Evolutionary conservation across 805 yeast species (phyloP), one percentile per base, ranked within the genome.

Genomic region (Saturnispora halmiae): DNA sequence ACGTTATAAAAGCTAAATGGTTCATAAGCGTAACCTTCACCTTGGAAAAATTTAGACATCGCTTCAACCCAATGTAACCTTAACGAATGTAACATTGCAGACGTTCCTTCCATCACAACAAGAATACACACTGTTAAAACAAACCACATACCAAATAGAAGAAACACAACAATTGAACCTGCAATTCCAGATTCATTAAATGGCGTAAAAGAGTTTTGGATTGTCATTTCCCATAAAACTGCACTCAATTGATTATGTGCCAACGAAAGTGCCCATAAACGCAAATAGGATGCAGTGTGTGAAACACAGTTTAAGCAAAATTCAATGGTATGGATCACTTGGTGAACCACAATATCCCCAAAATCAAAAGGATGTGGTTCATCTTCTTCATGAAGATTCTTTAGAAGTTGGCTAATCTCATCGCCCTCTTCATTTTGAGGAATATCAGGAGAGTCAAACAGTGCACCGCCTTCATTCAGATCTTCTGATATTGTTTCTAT

Each of bases 21-120:
- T 45, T 71, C 72, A 54, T 77, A 81, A 8, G 76, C 72, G 36
- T 70, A 63, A 48, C 88, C 88, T 54, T 80, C 86, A 54, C 88
- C 88, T 53, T 77, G 80, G 49, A 81, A 81, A 56, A 77, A 80
- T 58, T 81, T 81, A 34, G 84, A 77, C 88, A 81, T 81, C 28
- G 84, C 75, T 55, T 81, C 88, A 40, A 81, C 87, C 88, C 88
- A 81, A 55, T 81, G 88, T 51, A 81, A 65, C 63, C 88, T 72
- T 52, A 81, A 68, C 13, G 83, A 73, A 57, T 81, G 88, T 53
- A 81, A 65, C 88, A 81, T 81, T 16, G 87, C 87, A n/a, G 85
- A 78, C 0, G 87, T 81, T 42, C 88, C 88, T 61, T 81, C 88
- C 88, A 81, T 81, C 36, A 78, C 66, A 36, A 81, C 87, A 55